phyloP scores from a whole-genome alignment of 768 basidiomycete genomes.

The Mycena olivaceomarginata region DNA sequence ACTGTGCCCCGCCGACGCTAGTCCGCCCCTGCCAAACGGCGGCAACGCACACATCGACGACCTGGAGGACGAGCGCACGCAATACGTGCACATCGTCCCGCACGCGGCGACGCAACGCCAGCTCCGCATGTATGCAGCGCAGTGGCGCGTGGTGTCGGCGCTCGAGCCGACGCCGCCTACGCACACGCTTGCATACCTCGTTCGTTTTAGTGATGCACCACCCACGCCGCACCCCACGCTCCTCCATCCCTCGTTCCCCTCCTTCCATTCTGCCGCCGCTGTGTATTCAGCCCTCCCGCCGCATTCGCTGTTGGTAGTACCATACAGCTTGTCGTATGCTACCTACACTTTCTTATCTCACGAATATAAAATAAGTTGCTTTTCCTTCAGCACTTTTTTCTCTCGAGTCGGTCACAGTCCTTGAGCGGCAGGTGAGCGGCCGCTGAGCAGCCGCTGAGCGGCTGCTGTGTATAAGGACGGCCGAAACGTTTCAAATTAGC shows the following conservation, averaged over 20 bases:
- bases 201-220: slow-evolving; percentile 37
- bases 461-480: too few species aligned
- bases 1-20: slow-evolving; percentile 43
- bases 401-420: too few species aligned
- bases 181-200: slow-evolving; percentile 17
- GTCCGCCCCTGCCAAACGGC: background rate
- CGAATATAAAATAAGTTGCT: background rate
- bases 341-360: too few species aligned
- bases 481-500: too few species aligned
- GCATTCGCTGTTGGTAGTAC: too few species aligned
- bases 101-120: too few species aligned
- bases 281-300: too few species aligned
- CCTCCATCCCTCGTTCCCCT: slow-evolving; percentile 48
- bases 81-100: slow-evolving; percentile 66
- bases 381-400: too few species aligned
- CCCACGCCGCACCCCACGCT: slow-evolving; percentile 52
- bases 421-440: too few species aligned
- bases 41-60: slow-evolving; percentile 30
- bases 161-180: slow-evolving; percentile 40
- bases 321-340: too few species aligned
- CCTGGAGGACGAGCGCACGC: slow-evolving; percentile 67
- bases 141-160: slow-evolving; percentile 83
- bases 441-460: too few species aligned
- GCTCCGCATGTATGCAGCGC: slow-evolving; percentile 76
- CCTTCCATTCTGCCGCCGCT: accelerated